phyloP scores from a whole-genome alignment of 768 basidiomycete species.

The Rhodotorula paludigena region DNA sequence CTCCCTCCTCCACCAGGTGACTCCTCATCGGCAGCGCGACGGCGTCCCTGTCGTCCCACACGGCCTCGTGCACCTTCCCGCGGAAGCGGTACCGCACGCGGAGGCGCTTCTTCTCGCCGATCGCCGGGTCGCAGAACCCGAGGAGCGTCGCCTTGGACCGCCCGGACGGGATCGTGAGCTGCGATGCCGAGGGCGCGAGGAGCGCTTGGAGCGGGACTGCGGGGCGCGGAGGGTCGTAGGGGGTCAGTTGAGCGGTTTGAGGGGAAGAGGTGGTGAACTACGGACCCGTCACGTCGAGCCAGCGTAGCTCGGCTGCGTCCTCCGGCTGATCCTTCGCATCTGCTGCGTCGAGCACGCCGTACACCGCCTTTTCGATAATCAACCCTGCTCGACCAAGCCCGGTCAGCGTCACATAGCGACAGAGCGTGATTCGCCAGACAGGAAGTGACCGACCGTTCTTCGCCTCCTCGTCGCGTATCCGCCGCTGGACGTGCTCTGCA shows the following conservation, averaged over 20 bases:
- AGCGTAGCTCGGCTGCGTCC: constrained; percentile 55
- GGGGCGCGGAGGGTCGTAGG: no score
- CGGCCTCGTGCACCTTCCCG: constrained; percentile 67
- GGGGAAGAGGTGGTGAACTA: neutral
- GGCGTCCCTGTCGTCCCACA: constrained; percentile 63
- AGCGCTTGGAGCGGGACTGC: constrained; percentile 68
- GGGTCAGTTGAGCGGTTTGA: no score
- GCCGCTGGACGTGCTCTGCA: constrained; percentile 62
- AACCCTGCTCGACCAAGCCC: constrained; percentile 54
- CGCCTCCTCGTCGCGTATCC: constrained; percentile 60
- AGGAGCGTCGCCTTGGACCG: constrained; percentile 70
- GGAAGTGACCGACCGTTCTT: constrained; percentile 61
- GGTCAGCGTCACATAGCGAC: constrained; percentile 23
- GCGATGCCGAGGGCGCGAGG: constrained; percentile 60
- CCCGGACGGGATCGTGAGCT: constrained; percentile 69
- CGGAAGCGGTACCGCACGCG: constrained; percentile 72
- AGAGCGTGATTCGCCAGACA: neutral
- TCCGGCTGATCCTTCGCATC: constrained; percentile 43
- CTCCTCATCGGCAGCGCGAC: constrained; percentile 59
- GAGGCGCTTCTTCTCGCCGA: constrained; percentile 64
- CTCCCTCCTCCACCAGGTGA: constrained; percentile 28
- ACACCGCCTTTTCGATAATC: constrained; percentile 68
- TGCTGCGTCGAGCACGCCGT: constrained; percentile 54
- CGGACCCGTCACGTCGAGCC: constrained; percentile 63
- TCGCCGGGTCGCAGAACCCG: constrained; percentile 83